phyloP scores from a whole-genome alignment of 805 yeast genomes.

The Saturnispora quitensis region DNA sequence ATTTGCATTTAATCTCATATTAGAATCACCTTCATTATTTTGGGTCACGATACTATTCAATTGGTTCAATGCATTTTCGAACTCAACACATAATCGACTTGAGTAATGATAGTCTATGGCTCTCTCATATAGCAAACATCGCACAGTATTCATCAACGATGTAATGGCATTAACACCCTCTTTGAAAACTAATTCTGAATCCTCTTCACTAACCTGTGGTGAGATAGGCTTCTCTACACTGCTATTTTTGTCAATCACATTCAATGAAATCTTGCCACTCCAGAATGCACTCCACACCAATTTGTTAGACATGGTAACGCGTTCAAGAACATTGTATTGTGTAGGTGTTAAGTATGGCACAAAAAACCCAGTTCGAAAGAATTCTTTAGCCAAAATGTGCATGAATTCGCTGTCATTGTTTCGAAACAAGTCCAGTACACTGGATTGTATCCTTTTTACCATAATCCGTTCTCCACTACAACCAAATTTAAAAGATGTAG shows the following conservation, averaged over 20 bases:
- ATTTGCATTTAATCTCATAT: too few species aligned
- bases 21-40: neutral
- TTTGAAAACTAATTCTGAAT: constrained; percentile 32
- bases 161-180: constrained; percentile 41
- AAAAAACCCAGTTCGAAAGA: constrained; percentile 33
- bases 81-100: constrained; percentile 5
- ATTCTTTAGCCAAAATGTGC: constrained; percentile 27
- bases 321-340: constrained; percentile 42
- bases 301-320: constrained; percentile 30
- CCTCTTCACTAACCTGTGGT: constrained; percentile 11
- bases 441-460: constrained; percentile 2
- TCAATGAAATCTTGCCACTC: constrained; percentile 27
- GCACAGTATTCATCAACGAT: constrained; percentile 35
- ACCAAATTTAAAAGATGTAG: neutral
- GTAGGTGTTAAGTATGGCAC: constrained; percentile 45
- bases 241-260: constrained; percentile 9
- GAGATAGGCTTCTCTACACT: constrained; percentile 15
- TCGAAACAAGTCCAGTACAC: constrained; percentile 11
- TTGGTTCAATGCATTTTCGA: constrained; percentile 13
- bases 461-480: neutral
- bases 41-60: neutral
- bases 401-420: constrained; percentile 15
- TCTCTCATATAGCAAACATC: constrained; percentile 66
- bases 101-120: constrained; percentile 39
- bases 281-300: constrained; percentile 39